Evolutionary conservation across 129 eudicot species (phyloP).

Genomic region (Lactuca sativa): DNA sequence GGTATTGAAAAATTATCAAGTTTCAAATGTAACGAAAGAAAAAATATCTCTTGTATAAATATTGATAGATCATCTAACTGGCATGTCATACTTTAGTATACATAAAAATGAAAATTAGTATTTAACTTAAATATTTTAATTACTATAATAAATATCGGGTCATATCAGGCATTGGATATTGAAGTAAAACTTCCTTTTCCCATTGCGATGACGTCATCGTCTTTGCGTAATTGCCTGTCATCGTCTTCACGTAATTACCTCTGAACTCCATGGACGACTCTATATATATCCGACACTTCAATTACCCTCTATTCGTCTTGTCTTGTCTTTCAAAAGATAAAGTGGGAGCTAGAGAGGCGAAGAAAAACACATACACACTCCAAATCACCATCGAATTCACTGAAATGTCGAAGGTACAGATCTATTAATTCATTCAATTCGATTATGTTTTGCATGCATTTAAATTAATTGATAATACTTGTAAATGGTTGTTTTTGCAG

Average conservation of each 20-base stretch:
- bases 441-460: not conserved
- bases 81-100: too few relatives aligned
- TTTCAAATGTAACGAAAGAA: too few relatives aligned
- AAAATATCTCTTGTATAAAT: too few relatives aligned
- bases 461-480: not conserved
- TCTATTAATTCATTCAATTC: not conserved
- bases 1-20: too few relatives aligned
- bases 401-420: not conserved
- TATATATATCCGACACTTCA: not conserved
- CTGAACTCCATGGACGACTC: not conserved
- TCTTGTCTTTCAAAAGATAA: not conserved
- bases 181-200: not conserved
- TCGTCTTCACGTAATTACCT: not conserved
- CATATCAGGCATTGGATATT: not conserved
- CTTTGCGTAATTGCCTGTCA: too few relatives aligned
- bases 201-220: not conserved
- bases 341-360: too few relatives aligned
- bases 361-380: not conserved
- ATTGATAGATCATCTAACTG: too few relatives aligned
- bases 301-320: not conserved
- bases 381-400: not conserved
- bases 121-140: too few relatives aligned
- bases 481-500: slow-evolving; percentile 3
- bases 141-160: not conserved
- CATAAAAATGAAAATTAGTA: too few relatives aligned